Evolutionary conservation across 1,284 basidiomycete species (phyloP).

Genomic region (Ceratobasidium theobromae): DNA sequence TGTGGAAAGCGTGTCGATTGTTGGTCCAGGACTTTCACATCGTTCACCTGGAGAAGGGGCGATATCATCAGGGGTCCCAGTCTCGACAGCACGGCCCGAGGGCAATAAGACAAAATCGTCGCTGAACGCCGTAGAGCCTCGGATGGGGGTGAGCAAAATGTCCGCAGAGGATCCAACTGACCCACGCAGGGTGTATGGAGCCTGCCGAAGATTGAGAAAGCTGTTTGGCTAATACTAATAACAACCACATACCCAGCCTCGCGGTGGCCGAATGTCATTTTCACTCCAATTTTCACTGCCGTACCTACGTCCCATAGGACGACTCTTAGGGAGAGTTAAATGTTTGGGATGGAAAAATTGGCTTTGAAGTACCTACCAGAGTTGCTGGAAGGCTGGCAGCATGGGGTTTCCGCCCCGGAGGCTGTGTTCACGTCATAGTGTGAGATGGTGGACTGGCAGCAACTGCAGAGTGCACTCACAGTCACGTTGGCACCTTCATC

Average conservation of each 20-base stretch:
- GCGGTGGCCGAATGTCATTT: background rate
- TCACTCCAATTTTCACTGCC: background rate
- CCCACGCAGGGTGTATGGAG: background rate
- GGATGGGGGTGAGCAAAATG: slow-evolving; percentile 16
- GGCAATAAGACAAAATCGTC: slow-evolving; percentile 28
- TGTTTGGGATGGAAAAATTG: background rate
- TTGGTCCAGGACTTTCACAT: slow-evolving; percentile 17
- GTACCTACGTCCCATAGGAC: background rate
- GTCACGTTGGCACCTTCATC: slow-evolving; percentile 5
- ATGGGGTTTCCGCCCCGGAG: slow-evolving; percentile 23
- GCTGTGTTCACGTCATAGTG: background rate
- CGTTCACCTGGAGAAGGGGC: background rate
- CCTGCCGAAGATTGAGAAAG: background rate
- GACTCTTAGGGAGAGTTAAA: background rate
- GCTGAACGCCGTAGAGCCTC: slow-evolving; percentile 15
- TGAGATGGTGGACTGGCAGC: background rate
- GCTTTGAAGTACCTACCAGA: background rate
- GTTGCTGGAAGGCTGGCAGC: background rate
- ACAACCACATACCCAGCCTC: background rate
- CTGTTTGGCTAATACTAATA: background rate
- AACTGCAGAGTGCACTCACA: background rate
- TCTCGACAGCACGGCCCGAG: background rate
- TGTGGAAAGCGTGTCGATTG: slow-evolving; percentile 1
- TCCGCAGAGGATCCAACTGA: slow-evolving; percentile 21
- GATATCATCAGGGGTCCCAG: background rate